These are phyloP conservation scores for Capsella bursapastoris DNA, from an alignment of 345 rosid genomes.

Conservation along the genomic window DNA sequence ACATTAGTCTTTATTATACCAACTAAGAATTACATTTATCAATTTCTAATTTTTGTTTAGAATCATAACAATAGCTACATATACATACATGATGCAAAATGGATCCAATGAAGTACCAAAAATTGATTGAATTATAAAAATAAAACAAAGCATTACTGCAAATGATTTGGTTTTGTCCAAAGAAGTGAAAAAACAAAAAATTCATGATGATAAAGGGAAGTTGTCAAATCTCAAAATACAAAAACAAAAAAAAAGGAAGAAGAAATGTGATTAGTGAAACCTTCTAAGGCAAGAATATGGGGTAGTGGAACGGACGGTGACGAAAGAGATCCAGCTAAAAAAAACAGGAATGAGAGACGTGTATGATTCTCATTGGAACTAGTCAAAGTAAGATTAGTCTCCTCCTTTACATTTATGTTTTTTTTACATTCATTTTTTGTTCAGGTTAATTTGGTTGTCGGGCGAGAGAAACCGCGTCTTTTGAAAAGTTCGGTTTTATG, in stretches of 20 bases:
- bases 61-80: background rate
- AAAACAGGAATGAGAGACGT: constrained; percentile 6
- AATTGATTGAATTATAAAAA: constrained; percentile 7
- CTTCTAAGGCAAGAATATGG: constrained; percentile 49
- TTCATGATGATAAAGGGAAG: background rate
- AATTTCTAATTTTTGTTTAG: background rate
- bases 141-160: background rate
- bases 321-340: constrained; percentile 13
- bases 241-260: background rate
- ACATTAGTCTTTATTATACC: background rate
- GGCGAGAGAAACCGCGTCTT: constrained; percentile 58
- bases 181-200: background rate
- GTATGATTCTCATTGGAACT: constrained; percentile 30
- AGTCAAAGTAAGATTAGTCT: constrained; percentile 26
- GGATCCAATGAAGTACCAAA: constrained; percentile 7
- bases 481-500: constrained; percentile 47
- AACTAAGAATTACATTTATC: background rate
- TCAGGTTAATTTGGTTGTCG: constrained; percentile 32
- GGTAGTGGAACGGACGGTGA: constrained; percentile 32
- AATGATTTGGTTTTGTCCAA: constrained; percentile 4
- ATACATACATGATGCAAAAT: background rate
- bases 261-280: constrained; percentile 44
- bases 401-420: background rate
- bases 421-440: background rate
- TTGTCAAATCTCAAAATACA: constrained; percentile 30